phyloP scores from a whole-genome alignment of 1,139 yeast genomes.

The Hemisphaericaspora subhashii region DNA sequence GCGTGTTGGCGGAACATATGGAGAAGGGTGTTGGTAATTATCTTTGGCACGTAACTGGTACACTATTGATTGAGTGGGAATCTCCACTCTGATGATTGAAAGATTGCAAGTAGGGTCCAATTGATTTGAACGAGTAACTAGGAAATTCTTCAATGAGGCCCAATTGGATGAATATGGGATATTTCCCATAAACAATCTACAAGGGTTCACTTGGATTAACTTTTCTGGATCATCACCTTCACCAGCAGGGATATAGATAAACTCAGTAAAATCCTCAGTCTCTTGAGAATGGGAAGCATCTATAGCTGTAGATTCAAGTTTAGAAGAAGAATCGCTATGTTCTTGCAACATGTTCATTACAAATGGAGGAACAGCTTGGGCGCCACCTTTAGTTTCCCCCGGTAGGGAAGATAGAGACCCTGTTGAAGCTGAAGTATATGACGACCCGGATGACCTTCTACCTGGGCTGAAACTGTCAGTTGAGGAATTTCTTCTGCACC shows the following conservation, averaged over 20 bases:
- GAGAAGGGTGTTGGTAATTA: no score
- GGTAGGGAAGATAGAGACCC: not conserved
- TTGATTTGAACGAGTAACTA: constrained; percentile 37
- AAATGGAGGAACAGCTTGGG: constrained; percentile 29
- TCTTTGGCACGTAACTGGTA: constrained; percentile 8
- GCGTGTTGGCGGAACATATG: constrained; percentile 20
- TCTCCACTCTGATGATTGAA: constrained; percentile 52
- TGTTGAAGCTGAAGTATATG: not conserved
- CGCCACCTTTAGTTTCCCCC: constrained; percentile 1
- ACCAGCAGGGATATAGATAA: constrained; percentile 24
- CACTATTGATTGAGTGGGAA: constrained; percentile 40
- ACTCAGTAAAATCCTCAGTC: no score
- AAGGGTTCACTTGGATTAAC: constrained; percentile 33
- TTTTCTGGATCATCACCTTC: constrained; percentile 31
- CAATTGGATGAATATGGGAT: constrained; percentile 59
- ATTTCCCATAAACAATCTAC: constrained; percentile 53
- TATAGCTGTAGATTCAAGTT: no score
- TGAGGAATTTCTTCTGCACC: no score
- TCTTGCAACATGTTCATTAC: constrained; percentile 28
- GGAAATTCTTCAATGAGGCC: constrained; percentile 52
- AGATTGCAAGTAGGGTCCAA: constrained; percentile 28
- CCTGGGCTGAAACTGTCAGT: not conserved
- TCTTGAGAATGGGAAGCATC: no score
- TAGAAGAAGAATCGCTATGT: constrained; percentile 10
- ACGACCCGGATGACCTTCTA: not conserved